Evolutionary conservation across 345 rosid species (phyloP), one percentile per base, ranked within the genome.

Genomic region (Moricandia moricandioides): DNA sequence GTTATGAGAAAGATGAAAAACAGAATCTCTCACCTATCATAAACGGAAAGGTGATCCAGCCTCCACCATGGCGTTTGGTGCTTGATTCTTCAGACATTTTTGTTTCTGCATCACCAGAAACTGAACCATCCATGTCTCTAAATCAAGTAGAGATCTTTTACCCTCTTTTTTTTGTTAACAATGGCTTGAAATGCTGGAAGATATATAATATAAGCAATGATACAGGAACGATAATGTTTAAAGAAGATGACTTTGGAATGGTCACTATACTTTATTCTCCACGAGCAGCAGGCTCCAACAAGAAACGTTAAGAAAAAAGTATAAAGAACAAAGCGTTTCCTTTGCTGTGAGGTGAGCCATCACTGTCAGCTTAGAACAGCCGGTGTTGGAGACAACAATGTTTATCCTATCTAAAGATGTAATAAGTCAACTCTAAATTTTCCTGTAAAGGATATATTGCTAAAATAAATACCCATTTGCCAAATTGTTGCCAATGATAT

Each of bases 11-110:
- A 16, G 18, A 47, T 5, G 3, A 49, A 18, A 76, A 62, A 49
- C 55, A 68, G 59, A 69, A 70, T 43, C 17, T 77, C 57, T 71
- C 8, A 87, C 89, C 89, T 56, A 76, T 73, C 18, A 84, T 76
- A 80, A 87, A 89, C 16, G 89, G 85, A 37, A 85, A 84, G 35
- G 93, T 85, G 30, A 77, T 58, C 91, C 86, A 89, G 59, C 83
- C 82, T 12, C 87, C 87, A 21, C 31, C 6, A 26, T 73, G 82
- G 27, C 54, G 70, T 72, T 84, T 80, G 17, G 17, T 51, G 62
- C 17, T 58, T 2, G 54, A 52, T 27, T 49, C 74, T 21, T 10
- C 45, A 21, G 79, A 17, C 13, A 33, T 61, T 5, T 34, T 8
- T 16, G 73, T 27, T 65, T 81, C 79, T 74, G 68, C 17, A 0